A percentile compares a stretch with the other conserved stretches of the same genome.
Evolutionary conservation across 805 yeast species (phyloP).

Genomic region (Teunomyces cretensis): DNA sequence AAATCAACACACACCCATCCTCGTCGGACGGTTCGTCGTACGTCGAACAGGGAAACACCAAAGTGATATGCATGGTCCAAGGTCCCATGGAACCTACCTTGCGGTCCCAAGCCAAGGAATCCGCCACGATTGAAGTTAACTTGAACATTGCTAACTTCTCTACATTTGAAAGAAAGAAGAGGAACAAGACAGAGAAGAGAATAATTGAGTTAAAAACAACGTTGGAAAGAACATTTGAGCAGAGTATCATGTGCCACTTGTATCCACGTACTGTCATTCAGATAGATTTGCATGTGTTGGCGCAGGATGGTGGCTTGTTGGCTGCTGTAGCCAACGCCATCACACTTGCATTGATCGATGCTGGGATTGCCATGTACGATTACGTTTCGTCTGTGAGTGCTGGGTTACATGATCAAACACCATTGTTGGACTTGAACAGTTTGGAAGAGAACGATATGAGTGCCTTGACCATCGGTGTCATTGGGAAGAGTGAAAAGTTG

Average conservation of each 20-base stretch:
- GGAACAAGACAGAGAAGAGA: conserved; percentile 67
- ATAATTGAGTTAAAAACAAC: conserved; percentile 66
- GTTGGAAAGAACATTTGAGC: conserved; percentile 66
- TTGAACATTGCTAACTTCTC: conserved; percentile 80
- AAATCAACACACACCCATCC: conserved; percentile 83
- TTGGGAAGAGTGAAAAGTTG: conserved; percentile 79
- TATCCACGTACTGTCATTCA: conserved; percentile 84
- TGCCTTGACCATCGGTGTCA: conserved; percentile 74
- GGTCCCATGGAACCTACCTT: conserved; percentile 87
- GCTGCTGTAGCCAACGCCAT: conserved; percentile 81
- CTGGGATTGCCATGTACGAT: conserved; percentile 93
- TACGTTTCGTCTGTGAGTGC: conserved; percentile 79
- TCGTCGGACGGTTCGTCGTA: conserved; percentile 91
- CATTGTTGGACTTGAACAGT: conserved; percentile 78
- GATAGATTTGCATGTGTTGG: conserved; percentile 71
- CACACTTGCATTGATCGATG: conserved; percentile 88
- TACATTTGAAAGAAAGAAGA: conserved; percentile 70
- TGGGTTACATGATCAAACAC: conserved; percentile 73
- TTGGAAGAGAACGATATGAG: conserved; percentile 85
- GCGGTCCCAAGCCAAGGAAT: conserved; percentile 50
- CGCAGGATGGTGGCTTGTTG: conserved; percentile 88
- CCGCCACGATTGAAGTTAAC: conserved; percentile 61
- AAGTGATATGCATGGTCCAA: conserved; percentile 76
- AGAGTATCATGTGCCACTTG: conserved; percentile 68
- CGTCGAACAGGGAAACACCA: conserved; percentile 89